phyloP scores from a whole-genome alignment of 352 stramenopile species.

The Globisporangium middletonii region DNA sequence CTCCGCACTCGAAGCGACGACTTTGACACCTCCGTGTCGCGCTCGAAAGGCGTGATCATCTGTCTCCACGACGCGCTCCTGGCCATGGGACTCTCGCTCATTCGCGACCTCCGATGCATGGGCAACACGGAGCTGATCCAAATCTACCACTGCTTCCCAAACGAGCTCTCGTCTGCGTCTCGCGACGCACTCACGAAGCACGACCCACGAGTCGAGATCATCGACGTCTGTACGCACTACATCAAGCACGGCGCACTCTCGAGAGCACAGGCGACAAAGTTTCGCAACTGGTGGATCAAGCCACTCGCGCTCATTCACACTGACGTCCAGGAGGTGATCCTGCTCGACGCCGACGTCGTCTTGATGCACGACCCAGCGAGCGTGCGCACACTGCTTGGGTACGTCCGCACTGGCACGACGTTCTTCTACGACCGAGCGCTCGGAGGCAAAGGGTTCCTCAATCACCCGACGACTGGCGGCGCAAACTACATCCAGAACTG shows the following conservation, averaged over 20 bases:
- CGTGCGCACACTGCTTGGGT: constrained; percentile 32
- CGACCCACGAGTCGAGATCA: constrained; percentile 30
- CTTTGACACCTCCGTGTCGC: constrained; percentile 1
- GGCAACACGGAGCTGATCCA: constrained; percentile 37
- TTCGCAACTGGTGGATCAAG: constrained; percentile 58
- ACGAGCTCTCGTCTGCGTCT: constrained; percentile 29
- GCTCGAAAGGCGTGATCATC: constrained; percentile 22
- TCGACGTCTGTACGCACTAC: constrained; percentile 33
- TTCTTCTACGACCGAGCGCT: constrained; percentile 66
- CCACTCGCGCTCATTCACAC: constrained; percentile 46
- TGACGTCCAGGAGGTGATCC: constrained; percentile 30
- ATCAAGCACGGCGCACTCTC: background rate
- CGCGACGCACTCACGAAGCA: constrained; percentile 20
- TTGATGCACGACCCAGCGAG: constrained; percentile 33
- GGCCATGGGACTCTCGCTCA: constrained; percentile 35
- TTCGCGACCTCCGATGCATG: constrained; percentile 38
- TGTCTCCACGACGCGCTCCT: constrained; percentile 32
- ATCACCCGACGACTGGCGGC: constrained; percentile 26
- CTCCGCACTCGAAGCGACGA: constrained; percentile 1
- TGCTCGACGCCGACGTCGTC: constrained; percentile 48
- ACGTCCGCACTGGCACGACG: constrained; percentile 38
- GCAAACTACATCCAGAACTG: constrained; percentile 42
- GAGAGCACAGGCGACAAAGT: constrained; percentile 17
- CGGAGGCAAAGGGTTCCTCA: constrained; percentile 39
- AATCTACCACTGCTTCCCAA: constrained; percentile 36